Conservation (phyloP, 805 yeast genomes). For the Teunomyces pallodes region DNA sequence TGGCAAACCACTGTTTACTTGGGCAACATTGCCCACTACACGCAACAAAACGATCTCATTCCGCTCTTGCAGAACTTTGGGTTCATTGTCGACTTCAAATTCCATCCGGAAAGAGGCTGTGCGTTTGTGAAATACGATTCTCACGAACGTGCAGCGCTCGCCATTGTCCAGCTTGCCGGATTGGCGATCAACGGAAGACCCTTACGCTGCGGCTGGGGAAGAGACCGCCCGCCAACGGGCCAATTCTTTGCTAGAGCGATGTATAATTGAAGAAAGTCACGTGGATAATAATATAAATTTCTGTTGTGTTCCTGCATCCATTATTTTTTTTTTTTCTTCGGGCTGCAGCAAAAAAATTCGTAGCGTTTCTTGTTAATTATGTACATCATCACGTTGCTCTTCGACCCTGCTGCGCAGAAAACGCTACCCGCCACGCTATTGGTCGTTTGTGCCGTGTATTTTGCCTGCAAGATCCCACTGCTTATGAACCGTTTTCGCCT, state of each 20-base stretch:
- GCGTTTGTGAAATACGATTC: constrained; percentile 86
- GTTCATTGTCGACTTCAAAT: constrained; percentile 74
- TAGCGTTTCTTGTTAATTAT: neutral
- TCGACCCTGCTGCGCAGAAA: neutral
- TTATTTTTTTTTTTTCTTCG: no score
- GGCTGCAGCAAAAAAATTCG: no score
- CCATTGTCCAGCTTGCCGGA: constrained; percentile 76
- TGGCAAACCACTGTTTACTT: constrained; percentile 86
- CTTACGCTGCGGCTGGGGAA: constrained; percentile 87
- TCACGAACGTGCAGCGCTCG: constrained; percentile 86
- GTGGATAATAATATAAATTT: no score
- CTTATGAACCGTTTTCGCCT: constrained; percentile 1
- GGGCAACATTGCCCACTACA: constrained; percentile 79
- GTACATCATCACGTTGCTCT: neutral
- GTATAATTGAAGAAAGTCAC: no score
- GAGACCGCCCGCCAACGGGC: constrained; percentile 42
- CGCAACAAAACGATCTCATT: constrained; percentile 68
- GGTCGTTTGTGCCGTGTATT: neutral
- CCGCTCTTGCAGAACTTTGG: constrained; percentile 80
- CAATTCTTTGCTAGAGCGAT: constrained; percentile 15
- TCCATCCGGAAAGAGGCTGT: constrained; percentile 79
- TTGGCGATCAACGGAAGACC: constrained; percentile 73
- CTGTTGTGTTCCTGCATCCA: no score
- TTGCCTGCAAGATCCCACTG: neutral
- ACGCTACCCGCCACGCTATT: neutral